Conservation (phyloP, 371 early-diverging fungal genomes). For the Syncephalastrum sp. region DNA sequence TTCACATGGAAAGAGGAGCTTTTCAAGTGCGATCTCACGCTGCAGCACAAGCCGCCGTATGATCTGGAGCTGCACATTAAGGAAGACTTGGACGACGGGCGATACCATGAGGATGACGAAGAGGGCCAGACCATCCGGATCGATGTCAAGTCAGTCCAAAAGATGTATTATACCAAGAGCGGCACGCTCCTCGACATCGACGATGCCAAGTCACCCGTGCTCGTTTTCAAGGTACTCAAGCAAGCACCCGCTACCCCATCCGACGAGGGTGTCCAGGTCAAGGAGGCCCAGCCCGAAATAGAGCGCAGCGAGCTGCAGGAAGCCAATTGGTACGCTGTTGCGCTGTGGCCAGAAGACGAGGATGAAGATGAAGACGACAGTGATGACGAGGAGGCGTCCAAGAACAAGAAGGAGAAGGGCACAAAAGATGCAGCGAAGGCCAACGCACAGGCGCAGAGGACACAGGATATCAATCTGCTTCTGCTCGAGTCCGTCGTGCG, state of each 20-base stretch:
- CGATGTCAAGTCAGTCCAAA: constrained; percentile 16
- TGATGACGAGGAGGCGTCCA: constrained; percentile 6
- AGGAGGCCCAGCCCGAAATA: constrained; percentile 29
- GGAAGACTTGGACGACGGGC: constrained; percentile 70
- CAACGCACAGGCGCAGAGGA: not conserved
- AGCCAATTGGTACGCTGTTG: constrained; percentile 44
- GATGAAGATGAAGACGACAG: constrained; percentile 15
- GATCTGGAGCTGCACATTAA: constrained; percentile 50
- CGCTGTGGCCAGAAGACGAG: constrained; percentile 24
- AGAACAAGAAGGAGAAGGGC: not conserved
- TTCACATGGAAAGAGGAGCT: constrained; percentile 83
- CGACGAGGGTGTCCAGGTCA: constrained; percentile 16
- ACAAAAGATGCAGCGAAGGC: not conserved
- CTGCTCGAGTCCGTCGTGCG: constrained; percentile 68
- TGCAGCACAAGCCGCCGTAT: constrained; percentile 8
- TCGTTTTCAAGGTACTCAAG: constrained; percentile 63
- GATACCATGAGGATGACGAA: constrained; percentile 65
- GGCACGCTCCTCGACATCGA: constrained; percentile 72
- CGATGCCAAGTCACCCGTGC: constrained; percentile 63
- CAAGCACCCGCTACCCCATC: not conserved
- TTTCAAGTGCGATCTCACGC: constrained; percentile 36
- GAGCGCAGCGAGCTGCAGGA: constrained; percentile 29
- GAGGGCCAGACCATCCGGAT: constrained; percentile 10
- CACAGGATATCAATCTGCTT: constrained; percentile 32
- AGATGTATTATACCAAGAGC: constrained; percentile 70